Conservation (phyloP, 1,139 yeast species). For the Ogataea hybrid region DNA sequence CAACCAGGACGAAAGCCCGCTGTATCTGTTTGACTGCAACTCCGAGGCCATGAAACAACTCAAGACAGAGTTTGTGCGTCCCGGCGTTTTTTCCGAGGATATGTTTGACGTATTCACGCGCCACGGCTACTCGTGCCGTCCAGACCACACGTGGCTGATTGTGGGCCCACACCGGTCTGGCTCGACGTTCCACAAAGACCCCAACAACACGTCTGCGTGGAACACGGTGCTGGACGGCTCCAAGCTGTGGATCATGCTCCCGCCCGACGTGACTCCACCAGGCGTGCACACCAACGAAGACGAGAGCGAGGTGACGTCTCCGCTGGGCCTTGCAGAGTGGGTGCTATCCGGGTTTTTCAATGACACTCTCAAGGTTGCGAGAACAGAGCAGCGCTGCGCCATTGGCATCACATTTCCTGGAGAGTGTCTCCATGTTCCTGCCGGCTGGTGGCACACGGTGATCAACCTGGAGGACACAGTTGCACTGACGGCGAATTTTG, state of each 20-base stretch:
- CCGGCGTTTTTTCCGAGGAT: conserved; percentile 42
- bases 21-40: conserved; percentile 80
- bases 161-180: conserved; percentile 82
- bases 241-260: conserved; percentile 88
- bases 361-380: conserved; percentile 48
- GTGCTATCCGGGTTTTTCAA: conserved; percentile 76
- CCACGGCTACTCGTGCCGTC: conserved; percentile 51
- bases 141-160: conserved; percentile 89
- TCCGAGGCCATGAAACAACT: conserved; percentile 61
- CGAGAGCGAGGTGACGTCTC: conserved; percentile 90
- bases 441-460: no score
- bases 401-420: conserved; percentile 80
- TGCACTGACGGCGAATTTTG: conserved; percentile 86
- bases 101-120: conserved; percentile 23
- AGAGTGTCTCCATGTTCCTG: conserved; percentile 84
- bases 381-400: conserved; percentile 39
- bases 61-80: conserved; percentile 52
- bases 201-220: conserved; percentile 91
- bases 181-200: conserved; percentile 90
- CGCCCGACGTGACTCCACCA: conserved; percentile 75
- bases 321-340: conserved; percentile 91
- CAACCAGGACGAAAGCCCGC: no score
- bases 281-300: conserved; percentile 77
- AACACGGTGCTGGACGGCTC: conserved; percentile 72
- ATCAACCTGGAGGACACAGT: conserved; percentile 77